Percentiles rank a stretch among this genome's conserved stretches.
phyloP scores from a whole-genome alignment of 306 rosid genomes.

The Fragaria iinumae region DNA sequence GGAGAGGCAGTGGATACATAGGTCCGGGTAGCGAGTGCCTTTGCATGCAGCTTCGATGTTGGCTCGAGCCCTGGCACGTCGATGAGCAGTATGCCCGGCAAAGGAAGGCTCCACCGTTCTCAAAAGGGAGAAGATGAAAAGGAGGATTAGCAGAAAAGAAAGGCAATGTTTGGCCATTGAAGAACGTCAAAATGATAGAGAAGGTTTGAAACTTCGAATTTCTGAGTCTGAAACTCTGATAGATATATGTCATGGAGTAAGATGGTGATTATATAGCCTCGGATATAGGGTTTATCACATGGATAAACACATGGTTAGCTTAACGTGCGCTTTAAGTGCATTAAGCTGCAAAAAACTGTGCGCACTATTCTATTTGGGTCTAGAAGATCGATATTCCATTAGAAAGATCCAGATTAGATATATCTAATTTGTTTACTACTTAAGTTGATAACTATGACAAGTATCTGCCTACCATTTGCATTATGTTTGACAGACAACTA shows the following conservation, averaged over 20 bases:
- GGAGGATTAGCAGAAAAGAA: conserved; percentile 19
- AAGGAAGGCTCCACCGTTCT: conserved; percentile 22
- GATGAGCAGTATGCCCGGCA: not conserved
- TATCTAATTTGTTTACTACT: not conserved
- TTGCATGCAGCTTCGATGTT: conserved; percentile 51
- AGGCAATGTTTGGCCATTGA: conserved; percentile 40
- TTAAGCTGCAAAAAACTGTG: conserved; percentile 5
- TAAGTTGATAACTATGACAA: not conserved
- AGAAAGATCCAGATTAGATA: not conserved
- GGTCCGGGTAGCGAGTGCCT: conserved; percentile 38
- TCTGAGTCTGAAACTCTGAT: not conserved
- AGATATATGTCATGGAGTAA: not conserved
- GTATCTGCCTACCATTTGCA: not conserved
- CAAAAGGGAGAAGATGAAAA: conserved; percentile 15
- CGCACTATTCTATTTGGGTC: not conserved
- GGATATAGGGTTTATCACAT: not conserved
- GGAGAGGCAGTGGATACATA: conserved; percentile 42
- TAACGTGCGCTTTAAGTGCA: conserved; percentile 34
- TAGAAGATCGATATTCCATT: not conserved
- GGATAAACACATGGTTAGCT: conserved; percentile 24
- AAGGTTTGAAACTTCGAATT: not conserved
- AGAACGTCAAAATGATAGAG: not conserved
- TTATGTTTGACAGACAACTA: not conserved
- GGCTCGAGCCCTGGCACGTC: conserved; percentile 22
- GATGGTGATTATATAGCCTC: conserved; percentile 29